Conservation (phyloP, 2,329 filamentous ascomycete species). For the Dothistroma pini region DNA sequence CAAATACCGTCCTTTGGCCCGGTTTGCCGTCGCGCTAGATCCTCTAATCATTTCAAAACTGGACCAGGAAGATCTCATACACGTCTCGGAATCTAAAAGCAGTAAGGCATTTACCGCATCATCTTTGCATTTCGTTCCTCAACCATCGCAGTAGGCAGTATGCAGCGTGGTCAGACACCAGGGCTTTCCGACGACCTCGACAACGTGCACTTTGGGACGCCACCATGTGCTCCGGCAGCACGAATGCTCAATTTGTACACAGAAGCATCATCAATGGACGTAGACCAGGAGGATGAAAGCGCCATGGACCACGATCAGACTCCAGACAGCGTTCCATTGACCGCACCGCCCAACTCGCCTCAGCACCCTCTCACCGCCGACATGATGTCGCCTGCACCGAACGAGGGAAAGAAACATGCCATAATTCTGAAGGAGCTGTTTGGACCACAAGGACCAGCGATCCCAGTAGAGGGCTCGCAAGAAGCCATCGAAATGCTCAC, state of each 20-base stretch:
- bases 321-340: neutral
- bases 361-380: neutral
- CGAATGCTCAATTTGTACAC: neutral
- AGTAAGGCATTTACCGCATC: neutral
- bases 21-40: neutral
- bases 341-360: neutral
- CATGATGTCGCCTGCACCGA: neutral
- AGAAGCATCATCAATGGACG: neutral
- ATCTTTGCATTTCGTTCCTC: neutral
- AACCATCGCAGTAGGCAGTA: neutral
- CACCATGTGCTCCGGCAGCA: neutral
- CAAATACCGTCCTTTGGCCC: neutral
- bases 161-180: neutral
- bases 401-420: neutral
- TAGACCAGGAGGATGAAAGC: neutral
- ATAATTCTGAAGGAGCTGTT: neutral
- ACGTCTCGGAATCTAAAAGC: neutral
- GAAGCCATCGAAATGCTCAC: neutral
- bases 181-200: neutral
- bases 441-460: neutral
- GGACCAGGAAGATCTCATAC: neutral
- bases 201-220: neutral
- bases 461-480: neutral
- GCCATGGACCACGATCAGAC: neutral
- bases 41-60: neutral